Evolutionary conservation across 2,329 filamentous ascomycete genomes (phyloP), one percentile per base, ranked within the genome.

Genomic region (Epichloe typhina): DNA sequence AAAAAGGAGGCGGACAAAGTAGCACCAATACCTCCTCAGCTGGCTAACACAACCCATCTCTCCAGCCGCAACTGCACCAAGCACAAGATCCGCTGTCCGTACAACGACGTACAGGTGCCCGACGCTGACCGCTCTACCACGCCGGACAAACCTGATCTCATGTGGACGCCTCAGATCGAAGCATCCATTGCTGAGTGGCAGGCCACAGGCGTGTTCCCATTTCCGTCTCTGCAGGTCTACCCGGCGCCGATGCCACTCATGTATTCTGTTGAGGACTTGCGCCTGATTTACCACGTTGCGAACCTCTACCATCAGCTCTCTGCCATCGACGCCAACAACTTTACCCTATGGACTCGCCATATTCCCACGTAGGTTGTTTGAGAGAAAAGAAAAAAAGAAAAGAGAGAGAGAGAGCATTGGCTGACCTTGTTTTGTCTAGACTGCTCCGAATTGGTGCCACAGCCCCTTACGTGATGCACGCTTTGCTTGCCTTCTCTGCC

Each of bases 11-110:
- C n/a, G 9, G 19, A 37, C n/a, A 46, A 33, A 37, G 44, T 44
- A n/a, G 42, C 42, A 44, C 42, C 26, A 40, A 31, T 52, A 26
- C 21, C 9, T 19, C 39, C 40, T n/a, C 46, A 39, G 6, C 19
- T 46, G 48, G 41, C 54, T 57, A 48, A 57, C 52, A 41, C 43
- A 33, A 13, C 65, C 55, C 54, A 50, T 37, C 50, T 42, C 26
- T 43, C 36, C 62, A 95, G 90, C 73, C 88, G 88, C 63, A 98
- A 98, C 70, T 98, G 93, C 71, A 96, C 91, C 55, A 98, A 97
- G 72, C 93, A 98, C 72, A 95, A 96, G 72, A 93, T 94, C 61
- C 86, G 90, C 62, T 98, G 93, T 70, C 93, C 95, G 61, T 98
- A 97, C 73, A 94, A 95, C 76, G 90, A 97, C 65, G 82, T 83